Base-by-base conservation (phyloP, 2,329 filamentous ascomycete species). In the Botrytis cinerea region DNA sequence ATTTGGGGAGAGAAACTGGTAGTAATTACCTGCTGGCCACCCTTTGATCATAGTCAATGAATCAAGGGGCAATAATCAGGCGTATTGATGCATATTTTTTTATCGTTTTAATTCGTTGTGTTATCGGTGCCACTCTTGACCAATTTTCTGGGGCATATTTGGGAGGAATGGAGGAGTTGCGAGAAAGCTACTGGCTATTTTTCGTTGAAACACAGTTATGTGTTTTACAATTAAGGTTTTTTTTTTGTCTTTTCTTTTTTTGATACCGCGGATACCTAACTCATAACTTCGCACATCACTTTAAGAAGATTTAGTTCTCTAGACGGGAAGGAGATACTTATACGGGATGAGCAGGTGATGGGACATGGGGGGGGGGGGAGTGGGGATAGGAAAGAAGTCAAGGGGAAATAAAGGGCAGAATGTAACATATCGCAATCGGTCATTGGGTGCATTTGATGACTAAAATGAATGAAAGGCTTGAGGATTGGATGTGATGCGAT, bases 21-120 rank as follows among this genome's bases (percentile, higher is more conserved):
- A 57, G 48, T 68, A 43, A n/a, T 57, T 68, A 20, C 48, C 25
- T 68, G 66, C 66, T 68, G 38, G 48, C n/a, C 28, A 68, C 40
- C 16, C 28, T 57, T 68, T 68, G 48, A 43, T 68, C 48, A 57
- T n/a, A 68, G 48, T 40, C 64, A 43, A 68, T 43, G 48, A 48
- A 57, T 57, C n/a, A n/a, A 57, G 35, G 40, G 64, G 35, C 48
- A 57, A 68, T 57, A 68, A 57, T 57, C 35, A 68, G 66, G 66
- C 66, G 66, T 57, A 68, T 43, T 57, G 25, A 68, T 68, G 66
- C 66, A 68, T 48, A 68, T 68, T 68, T 57, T 57, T 57, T 43
- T n/a, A 43, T 68, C 35, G 35, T 68, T 68, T 68, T 68, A 9
- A 20, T 68, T 68, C 66, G 12, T 68, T 38, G 18, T 54, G 25